phyloP scores from a whole-genome alignment of 2,329 filamentous ascomycete species.

The Cordyceps farinosa region DNA sequence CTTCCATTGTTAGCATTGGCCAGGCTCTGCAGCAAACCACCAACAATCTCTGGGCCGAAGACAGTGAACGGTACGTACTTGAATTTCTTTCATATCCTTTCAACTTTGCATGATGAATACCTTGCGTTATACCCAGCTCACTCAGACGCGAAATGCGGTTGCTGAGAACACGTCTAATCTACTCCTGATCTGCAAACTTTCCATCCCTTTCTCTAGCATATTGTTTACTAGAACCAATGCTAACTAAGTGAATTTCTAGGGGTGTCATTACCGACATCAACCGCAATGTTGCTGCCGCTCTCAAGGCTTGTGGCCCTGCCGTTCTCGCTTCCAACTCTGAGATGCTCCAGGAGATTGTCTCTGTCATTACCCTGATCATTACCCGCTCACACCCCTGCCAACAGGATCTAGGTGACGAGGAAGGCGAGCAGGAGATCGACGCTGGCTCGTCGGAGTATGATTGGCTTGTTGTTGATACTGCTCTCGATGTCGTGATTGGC shows the following conservation, averaged over 20 bases:
- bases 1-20: slow-evolving; percentile 78
- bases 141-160: slow-evolving; percentile 88
- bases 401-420: slow-evolving; percentile 78
- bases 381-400: slow-evolving; percentile 91
- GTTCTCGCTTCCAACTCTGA: slow-evolving; percentile 67
- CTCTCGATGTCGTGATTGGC: slow-evolving; percentile 83
- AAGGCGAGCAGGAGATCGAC: slow-evolving; percentile 69
- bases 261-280: slow-evolving; percentile 92
- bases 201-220: slow-evolving; percentile 23
- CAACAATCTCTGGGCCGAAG: slow-evolving; percentile 80
- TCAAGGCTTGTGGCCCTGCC: slow-evolving; percentile 87
- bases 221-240: slow-evolving; percentile 26
- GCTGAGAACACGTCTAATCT: slow-evolving; percentile 72
- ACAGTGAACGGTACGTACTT: slow-evolving; percentile 82
- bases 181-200: slow-evolving; percentile 33
- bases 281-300: slow-evolving; percentile 82
- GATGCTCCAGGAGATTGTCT: slow-evolving; percentile 71
- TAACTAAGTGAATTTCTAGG: slow-evolving; percentile 50
- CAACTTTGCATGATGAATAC: slow-evolving; percentile 69
- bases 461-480: slow-evolving; percentile 94
- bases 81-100: slow-evolving; percentile 21
- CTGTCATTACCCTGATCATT: slow-evolving; percentile 73
- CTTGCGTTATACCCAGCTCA: slow-evolving; percentile 99
- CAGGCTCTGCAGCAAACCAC: slow-evolving; percentile 83
- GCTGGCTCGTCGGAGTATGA: slow-evolving; percentile 89